Evolutionary conservation across 2,329 filamentous ascomycete species (phyloP), one percentile per base, ranked within the genome.

Genomic region (Coniella vitis): DNA sequence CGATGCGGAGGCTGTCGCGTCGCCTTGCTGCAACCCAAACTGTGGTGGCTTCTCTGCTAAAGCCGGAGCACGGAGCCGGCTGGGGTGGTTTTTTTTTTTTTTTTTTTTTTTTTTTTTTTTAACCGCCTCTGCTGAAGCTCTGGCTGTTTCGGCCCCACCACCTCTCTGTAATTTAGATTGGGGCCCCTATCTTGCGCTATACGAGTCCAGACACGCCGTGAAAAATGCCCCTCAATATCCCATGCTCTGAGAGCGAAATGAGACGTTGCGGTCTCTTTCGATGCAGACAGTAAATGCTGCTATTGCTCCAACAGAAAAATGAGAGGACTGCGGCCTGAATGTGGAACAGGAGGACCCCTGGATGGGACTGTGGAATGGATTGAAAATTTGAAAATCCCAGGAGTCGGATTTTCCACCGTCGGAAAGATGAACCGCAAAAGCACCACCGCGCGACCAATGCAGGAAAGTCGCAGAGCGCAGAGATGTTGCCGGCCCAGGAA

Each of bases 271-370:
- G 21, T 34, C 17, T 22, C 16, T 16, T 19, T 37, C 22, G 9
- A n/a, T 25, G 9, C 5, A 10, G 36, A 12, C 7, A 25, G 13
- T 12, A 16, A 22, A 20, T 22, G 32, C 37, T 22, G 34, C 16
- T 43, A 10, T 44, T 45, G 21, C 17, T 16, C 4, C 4, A 5
- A 5, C 25, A 5, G 10, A 29, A 39, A 34, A 37, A 17, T 29
- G 32, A 37, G 32, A 45, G 31, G 21, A 45, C 43, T 39, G 34
- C 50, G 51, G 51, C 42, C 42, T 53, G 51, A 50, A 38, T n/a
- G 47, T 38, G 22, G 43, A 13, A 45, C 22, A 14, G 31, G 32
- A 45, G n/a, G n/a, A n/a, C n/a, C 21, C 32, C 17, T 31, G 9
- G n/a, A n/a, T 19, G 41, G 17, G 31, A 32, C 32, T 36, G 13